Evolutionary conservation across 345 rosid species (phyloP), one percentile per base, ranked within the genome.

Genomic region (Lepidium africanum): DNA sequence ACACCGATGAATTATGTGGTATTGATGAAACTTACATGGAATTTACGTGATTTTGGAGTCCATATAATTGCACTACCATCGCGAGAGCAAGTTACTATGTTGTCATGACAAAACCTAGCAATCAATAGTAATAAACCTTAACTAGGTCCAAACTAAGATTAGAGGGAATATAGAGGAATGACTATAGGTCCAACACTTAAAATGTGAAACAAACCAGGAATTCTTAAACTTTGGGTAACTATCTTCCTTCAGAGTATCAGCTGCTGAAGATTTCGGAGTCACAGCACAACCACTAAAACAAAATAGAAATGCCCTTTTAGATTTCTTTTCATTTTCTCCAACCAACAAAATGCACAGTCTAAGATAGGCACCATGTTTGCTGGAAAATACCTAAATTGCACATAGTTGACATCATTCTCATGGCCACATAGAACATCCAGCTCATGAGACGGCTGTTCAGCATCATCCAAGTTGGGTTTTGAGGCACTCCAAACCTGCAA

Each of bases 51-150:
- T 79, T 82, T 84, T 61, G 96, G 95, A 69, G 84, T 89, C 97
- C 97, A 94, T 58, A 94, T 94, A 62, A 91, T 94, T 83, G 99
- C 99, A 85, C 99, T 94, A 56, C 99, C 99, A 80, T 94, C 99
- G 67, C 97, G 96, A 80, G 99, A 94, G 71, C 99, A 94, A 23
- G 99, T 94, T 59, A 94, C 97, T 41, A 94, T 91, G 84, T 86
- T 86, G 82, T 91, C 96, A 70, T 89, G 97, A 75, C 91, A 89
- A 76, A 86, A 89, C 99, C 99, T 94, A 80, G 41, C 69, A 49
- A 69, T 46, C 57, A 43, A 57, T 68, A 25, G 39, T 53, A 55
- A 38, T 19, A 74, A 47, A 45, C 37, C 58, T 54, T 37, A 67
- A 74, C 36, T 45, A 65, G 66, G 32, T 39, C 27, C 45, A 47